Evolutionary conservation across 2,329 filamentous ascomycete genomes (phyloP).

Genomic region (Emergomyces orientalis): DNA sequence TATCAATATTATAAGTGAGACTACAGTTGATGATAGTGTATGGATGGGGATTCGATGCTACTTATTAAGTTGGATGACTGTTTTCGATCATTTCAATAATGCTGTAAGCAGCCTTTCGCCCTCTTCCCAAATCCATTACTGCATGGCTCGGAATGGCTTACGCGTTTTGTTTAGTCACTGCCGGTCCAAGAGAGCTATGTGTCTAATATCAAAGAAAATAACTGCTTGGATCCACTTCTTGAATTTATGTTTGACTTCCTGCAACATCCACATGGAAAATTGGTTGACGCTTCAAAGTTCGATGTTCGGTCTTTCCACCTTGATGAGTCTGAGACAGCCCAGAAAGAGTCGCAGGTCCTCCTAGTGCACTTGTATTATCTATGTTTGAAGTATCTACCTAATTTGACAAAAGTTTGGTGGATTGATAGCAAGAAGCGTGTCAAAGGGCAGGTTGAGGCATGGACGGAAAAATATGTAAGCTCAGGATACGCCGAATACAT

Average conservation of each 20-base stretch:
- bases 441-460: slow-evolving; percentile 69
- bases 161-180: slow-evolving; percentile 46
- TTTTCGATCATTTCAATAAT: slow-evolving; percentile 75
- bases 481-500: slow-evolving; percentile 29
- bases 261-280: slow-evolving; percentile 63
- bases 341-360: slow-evolving; percentile 72
- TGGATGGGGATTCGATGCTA: slow-evolving; percentile 67
- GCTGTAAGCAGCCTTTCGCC: slow-evolving; percentile 39
- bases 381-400: slow-evolving; percentile 64
- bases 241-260: slow-evolving; percentile 77
- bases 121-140: not conserved
- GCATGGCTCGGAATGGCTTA: not conserved
- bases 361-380: slow-evolving; percentile 80
- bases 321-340: slow-evolving; percentile 54
- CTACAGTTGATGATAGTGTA: slow-evolving; percentile 55
- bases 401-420: slow-evolving; percentile 75
- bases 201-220: slow-evolving; percentile 65
- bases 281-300: slow-evolving; percentile 61
- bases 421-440: slow-evolving; percentile 68
- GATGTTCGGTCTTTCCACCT: slow-evolving; percentile 55
- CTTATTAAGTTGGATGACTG: slow-evolving; percentile 76
- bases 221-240: slow-evolving; percentile 59
- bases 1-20: slow-evolving; percentile 56
- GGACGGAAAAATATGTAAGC: slow-evolving; percentile 80
- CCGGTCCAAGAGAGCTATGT: slow-evolving; percentile 76